These are phyloP conservation scores for Hypomontagnella submonticulosa DNA, from an alignment of 495 filamentous ascomycete species.

Conservation along the genomic window DNA sequence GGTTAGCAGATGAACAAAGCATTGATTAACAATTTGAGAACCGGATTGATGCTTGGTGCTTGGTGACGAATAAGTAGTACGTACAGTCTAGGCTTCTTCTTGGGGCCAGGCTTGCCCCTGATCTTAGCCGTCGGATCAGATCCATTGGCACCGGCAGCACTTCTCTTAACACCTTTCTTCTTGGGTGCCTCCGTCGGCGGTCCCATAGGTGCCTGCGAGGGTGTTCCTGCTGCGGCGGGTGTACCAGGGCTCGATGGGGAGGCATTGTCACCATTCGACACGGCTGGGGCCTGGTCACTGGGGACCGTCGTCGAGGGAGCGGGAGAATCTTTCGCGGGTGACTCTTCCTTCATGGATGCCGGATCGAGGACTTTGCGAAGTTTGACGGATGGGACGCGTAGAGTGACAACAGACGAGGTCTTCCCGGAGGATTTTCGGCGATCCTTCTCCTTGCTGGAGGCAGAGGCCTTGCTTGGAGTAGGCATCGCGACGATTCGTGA, in stretches of 20 bases:
- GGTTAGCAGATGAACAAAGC: constrained; percentile 48
- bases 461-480: constrained; percentile 53
- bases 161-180: constrained; percentile 69
- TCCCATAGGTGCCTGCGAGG: constrained; percentile 58
- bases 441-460: constrained; percentile 60
- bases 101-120: constrained; percentile 88
- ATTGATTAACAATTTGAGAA: constrained; percentile 4
- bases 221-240: constrained; percentile 55
- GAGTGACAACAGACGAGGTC: constrained; percentile 48
- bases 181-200: constrained; percentile 66
- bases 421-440: constrained; percentile 57
- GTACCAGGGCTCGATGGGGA: constrained; percentile 61
- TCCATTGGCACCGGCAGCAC: constrained; percentile 60
- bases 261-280: constrained; percentile 57
- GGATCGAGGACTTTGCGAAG: constrained; percentile 59
- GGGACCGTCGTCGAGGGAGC: constrained; percentile 33
- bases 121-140: constrained; percentile 70
- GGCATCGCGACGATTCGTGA: constrained; percentile 47
- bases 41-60: neutral
- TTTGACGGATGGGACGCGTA: constrained; percentile 52
- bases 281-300: constrained; percentile 33
- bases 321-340: constrained; percentile 50
- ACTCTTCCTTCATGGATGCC: constrained; percentile 54
- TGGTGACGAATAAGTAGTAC: constrained; percentile 49
- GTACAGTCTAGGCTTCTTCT: constrained; percentile 95